phyloP scores from a whole-genome alignment of 192 early-diverging fungal species.

The Chytriomyces sp. region DNA sequence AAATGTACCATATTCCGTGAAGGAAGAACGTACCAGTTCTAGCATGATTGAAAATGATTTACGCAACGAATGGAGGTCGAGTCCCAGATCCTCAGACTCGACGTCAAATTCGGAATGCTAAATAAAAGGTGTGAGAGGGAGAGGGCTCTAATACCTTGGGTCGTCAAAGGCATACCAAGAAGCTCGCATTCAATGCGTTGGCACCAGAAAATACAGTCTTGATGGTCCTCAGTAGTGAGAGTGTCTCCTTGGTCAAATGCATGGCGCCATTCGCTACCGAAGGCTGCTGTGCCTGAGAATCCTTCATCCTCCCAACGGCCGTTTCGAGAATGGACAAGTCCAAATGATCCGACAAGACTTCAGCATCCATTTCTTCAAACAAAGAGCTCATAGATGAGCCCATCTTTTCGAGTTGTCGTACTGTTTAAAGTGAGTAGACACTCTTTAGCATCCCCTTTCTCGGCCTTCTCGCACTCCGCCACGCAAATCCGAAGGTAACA shows the following conservation, averaged over 20 bases:
- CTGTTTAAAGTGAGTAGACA: no score
- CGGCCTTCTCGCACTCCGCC: no score
- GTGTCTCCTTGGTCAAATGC: neutral
- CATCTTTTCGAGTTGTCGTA: neutral
- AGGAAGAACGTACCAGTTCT: slow-evolving; percentile 1
- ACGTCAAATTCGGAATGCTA: slow-evolving; percentile 24
- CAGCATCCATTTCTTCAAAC: slow-evolving; percentile 21
- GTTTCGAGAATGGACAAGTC: slow-evolving; percentile 6
- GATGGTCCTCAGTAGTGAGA: slow-evolving; percentile 38
- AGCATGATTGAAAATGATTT: slow-evolving; percentile 41
- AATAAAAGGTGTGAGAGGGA: neutral
- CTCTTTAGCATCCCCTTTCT: no score
- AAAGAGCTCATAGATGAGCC: slow-evolving; percentile 2
- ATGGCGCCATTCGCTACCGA: neutral
- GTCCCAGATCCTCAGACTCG: slow-evolving; percentile 13
- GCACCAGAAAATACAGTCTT: slow-evolving; percentile 43
- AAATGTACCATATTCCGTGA: neutral
- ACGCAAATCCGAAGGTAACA: no score
- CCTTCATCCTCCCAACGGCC: neutral
- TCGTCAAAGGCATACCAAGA: slow-evolving; percentile 33
- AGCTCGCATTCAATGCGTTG: slow-evolving; percentile 45
- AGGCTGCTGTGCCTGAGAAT: neutral
- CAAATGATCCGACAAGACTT: slow-evolving; percentile 15
- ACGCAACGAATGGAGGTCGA: slow-evolving; percentile 38
- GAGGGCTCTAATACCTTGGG: no score